phyloP scores from a whole-genome alignment of 306 rosid species.

The Medicago ruthenica region DNA sequence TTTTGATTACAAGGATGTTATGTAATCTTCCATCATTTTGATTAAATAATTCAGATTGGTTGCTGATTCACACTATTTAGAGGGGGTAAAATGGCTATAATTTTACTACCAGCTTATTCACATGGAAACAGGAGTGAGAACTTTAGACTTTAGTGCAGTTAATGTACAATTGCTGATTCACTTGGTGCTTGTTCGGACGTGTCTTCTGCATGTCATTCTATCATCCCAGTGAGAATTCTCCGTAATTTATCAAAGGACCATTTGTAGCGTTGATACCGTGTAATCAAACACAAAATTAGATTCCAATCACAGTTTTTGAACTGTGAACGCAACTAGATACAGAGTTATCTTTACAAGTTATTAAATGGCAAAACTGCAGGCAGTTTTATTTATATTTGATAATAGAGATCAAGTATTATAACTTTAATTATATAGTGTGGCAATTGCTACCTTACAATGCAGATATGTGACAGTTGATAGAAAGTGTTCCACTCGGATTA shows the following conservation, averaged over 20 bases:
- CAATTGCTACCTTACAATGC: not conserved
- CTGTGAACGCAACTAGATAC: not conserved
- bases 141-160: not conserved
- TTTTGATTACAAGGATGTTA: constrained; percentile 20
- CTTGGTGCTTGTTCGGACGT: too few relatives aligned
- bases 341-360: not conserved
- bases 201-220: too few relatives aligned
- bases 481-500: not conserved
- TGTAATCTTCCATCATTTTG: constrained; percentile 18
- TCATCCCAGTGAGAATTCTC: too few relatives aligned
- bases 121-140: not conserved
- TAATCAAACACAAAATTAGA: not conserved
- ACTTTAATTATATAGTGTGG: not conserved
- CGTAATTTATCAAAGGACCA: too few relatives aligned
- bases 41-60: constrained; percentile 6
- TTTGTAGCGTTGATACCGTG: too few relatives aligned
- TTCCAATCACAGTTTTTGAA: constrained; percentile 12
- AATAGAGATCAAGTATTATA: not conserved
- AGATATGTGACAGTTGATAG: not conserved
- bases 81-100: not conserved
- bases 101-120: constrained; percentile 9
- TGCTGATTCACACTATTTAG: not conserved
- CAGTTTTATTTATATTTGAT: not conserved
- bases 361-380: not conserved
- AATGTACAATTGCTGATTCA: not conserved